phyloP scores from a whole-genome alignment of 371 early-diverging fungal species.

The Mucor indicus region DNA sequence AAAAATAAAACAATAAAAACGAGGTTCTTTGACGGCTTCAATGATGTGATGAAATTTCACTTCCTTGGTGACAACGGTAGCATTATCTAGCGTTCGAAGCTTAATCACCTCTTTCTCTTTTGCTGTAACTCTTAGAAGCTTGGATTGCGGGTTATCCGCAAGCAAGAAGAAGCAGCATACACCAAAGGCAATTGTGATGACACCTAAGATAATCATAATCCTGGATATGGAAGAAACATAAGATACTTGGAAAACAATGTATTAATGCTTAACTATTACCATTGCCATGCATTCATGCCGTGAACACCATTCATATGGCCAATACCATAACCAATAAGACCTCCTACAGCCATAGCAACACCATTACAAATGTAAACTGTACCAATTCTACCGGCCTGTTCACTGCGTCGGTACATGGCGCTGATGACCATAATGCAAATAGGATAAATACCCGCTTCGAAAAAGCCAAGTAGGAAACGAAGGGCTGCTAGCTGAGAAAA shows the following conservation, averaged over 20 bases:
- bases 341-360: slow-evolving; percentile 52
- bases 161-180: slow-evolving; percentile 16
- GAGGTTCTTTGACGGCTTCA: slow-evolving; percentile 31
- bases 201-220: slow-evolving; percentile 23
- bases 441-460: slow-evolving; percentile 22
- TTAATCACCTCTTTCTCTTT: slow-evolving; percentile 22
- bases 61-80: slow-evolving; percentile 21
- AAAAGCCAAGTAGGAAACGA: slow-evolving; percentile 21
- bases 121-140: slow-evolving; percentile 11
- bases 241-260: not conserved
- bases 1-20: slow-evolving; percentile 21
- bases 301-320: slow-evolving; percentile 32
- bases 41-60: slow-evolving; percentile 26
- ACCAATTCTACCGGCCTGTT: slow-evolving; percentile 17
- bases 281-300: slow-evolving; percentile 44
- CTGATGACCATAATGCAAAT: slow-evolving; percentile 9
- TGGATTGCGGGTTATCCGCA: slow-evolving; percentile 14
- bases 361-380: slow-evolving; percentile 10
- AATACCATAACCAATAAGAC: slow-evolving; percentile 52
- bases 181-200: slow-evolving; percentile 13
- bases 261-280: slow-evolving; percentile 13
- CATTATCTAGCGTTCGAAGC: slow-evolving; percentile 25
- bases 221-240: too few relatives aligned
- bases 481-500: slow-evolving; percentile 17
- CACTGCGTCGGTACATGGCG: slow-evolving; percentile 15